Evolutionary conservation across 177 flowering plant species (phyloP), one percentile per base, ranked within the genome.

Genomic region (Vitis hybrid): DNA sequence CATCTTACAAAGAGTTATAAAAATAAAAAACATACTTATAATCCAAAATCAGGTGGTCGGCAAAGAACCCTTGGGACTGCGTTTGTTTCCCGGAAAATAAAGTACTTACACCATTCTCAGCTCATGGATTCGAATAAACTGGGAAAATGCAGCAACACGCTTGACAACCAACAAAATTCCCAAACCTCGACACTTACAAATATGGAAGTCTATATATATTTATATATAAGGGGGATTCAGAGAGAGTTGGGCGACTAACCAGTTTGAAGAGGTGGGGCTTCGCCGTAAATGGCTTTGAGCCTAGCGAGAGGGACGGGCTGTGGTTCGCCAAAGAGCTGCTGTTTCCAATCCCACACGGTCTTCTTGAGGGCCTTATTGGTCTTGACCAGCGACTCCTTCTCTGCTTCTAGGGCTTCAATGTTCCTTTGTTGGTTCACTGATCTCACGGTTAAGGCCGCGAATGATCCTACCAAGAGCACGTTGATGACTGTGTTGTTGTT

Each of bases 261-360:
- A 53, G 65, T 62, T 70, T 60, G 78, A 5, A 80, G 33, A 33
- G 73, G 10, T 48, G 79, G 61, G 64, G 75, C 79, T 51, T 90
- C 96, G 55, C 94, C 92, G 49, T 88, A 89, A 72, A 92, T 86
- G 75, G 85, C 74, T 74, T 83, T 85, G 76, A 92, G 80, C 11
- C 70, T 77, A 57, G 87, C 69, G 49, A 92, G 87, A 33, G 96
- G 83, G 19, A 92, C 83, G 9, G 31, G 83, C 15, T 5, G 70
- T 11, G 58, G 92, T 59, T 86, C 90, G 13, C 82, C 81, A 74
- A 69, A 87, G 60, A 93, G 90, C 70, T 84, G 85, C 64, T 93
- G 94, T 73, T 89, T 93, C 93, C 90, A 89, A 31, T 87, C 85
- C 97, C 94, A 93, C 66, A 88, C 79, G 55, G 87, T 60, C 57